phyloP scores from a whole-genome alignment of 2,329 filamentous ascomycete genomes.

The Alternaria solani region DNA sequence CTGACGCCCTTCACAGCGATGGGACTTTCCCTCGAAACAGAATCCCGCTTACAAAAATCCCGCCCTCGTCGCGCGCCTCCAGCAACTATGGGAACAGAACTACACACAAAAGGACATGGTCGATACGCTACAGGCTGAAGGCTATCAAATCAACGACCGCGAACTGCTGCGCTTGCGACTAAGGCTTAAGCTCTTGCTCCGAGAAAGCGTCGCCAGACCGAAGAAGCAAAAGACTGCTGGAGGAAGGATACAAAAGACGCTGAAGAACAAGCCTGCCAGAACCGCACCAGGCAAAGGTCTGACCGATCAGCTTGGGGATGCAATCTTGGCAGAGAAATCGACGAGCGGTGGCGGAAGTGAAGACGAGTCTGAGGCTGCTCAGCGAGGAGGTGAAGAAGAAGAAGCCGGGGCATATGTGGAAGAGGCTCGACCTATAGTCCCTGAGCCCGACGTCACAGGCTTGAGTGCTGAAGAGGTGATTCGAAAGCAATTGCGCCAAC shows the following conservation, averaged over 20 bases:
- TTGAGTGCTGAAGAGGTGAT: constrained; percentile 36
- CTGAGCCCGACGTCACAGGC: constrained; percentile 13
- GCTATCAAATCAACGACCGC: constrained; percentile 74
- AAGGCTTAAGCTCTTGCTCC: constrained; percentile 72
- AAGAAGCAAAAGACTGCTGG: constrained; percentile 54
- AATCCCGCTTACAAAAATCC: constrained; percentile 75
- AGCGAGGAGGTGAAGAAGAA: not conserved
- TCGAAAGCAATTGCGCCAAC: constrained; percentile 39
- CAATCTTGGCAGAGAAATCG: constrained; percentile 35
- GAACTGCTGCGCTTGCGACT: constrained; percentile 74
- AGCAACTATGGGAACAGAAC: constrained; percentile 81
- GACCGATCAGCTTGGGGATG: constrained; percentile 40
- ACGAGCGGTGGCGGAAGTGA: constrained; percentile 29
- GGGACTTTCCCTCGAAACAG: constrained; percentile 80
- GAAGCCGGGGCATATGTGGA: not conserved
- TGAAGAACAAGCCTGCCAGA: constrained; percentile 25
- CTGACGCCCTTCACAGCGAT: constrained; percentile 57
- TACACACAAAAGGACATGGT: constrained; percentile 77
- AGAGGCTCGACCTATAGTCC: constrained; percentile 13
- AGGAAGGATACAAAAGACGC: constrained; percentile 22
- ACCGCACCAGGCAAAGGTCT: constrained; percentile 24
- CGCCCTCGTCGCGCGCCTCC: constrained; percentile 71
- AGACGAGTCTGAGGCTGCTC: constrained; percentile 13
- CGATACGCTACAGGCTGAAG: constrained; percentile 72
- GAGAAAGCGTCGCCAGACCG: constrained; percentile 60